Evolutionary conservation across 2,329 filamentous ascomycete species (phyloP).

Genomic region (Onygenales sp.): DNA sequence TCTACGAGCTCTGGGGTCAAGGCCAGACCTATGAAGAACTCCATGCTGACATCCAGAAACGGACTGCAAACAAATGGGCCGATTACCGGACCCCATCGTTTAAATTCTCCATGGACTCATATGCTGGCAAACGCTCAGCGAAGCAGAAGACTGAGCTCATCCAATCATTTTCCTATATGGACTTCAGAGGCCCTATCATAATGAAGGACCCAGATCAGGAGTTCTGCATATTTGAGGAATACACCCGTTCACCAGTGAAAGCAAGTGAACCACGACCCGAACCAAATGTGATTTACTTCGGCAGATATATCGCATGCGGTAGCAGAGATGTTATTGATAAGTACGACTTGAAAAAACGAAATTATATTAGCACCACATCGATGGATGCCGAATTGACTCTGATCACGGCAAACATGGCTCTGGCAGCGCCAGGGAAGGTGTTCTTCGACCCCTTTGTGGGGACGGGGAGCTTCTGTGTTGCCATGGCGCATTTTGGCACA

Average conservation of each 20-base stretch:
- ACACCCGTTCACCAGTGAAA: slow-evolving; percentile 3
- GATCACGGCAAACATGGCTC: slow-evolving; percentile 82
- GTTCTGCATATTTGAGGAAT: slow-evolving; percentile 73
- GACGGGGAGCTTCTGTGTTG: slow-evolving; percentile 84
- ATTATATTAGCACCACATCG: slow-evolving; percentile 89
- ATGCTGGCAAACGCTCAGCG: slow-evolving; percentile 59
- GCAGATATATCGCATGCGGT: slow-evolving; percentile 58
- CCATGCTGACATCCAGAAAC: slow-evolving; percentile 53
- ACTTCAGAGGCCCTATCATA: slow-evolving; percentile 65
- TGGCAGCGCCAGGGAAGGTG: slow-evolving; percentile 70
- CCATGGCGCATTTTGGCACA: slow-evolving; percentile 84
- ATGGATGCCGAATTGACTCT: slow-evolving; percentile 95
- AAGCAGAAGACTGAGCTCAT: slow-evolving; percentile 64
- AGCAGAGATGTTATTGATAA: slow-evolving; percentile 58
- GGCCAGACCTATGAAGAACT: slow-evolving; percentile 59
- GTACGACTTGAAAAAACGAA: slow-evolving; percentile 85
- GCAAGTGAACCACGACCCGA: slow-evolving; percentile 29
- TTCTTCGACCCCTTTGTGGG: slow-evolving; percentile 95
- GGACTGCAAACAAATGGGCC: slow-evolving; percentile 57
- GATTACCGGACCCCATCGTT: slow-evolving; percentile 60
- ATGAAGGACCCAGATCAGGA: slow-evolving; percentile 65
- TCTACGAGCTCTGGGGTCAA: slow-evolving; percentile 82
- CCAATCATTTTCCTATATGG: slow-evolving; percentile 69
- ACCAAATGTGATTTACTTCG: slow-evolving; percentile 59
- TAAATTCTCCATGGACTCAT: slow-evolving; percentile 77